Percentiles rank a stretch among this genome's conserved stretches.
Conservation (phyloP, 2,329 filamentous ascomycete species). For the Calonectria pteridis region DNA sequence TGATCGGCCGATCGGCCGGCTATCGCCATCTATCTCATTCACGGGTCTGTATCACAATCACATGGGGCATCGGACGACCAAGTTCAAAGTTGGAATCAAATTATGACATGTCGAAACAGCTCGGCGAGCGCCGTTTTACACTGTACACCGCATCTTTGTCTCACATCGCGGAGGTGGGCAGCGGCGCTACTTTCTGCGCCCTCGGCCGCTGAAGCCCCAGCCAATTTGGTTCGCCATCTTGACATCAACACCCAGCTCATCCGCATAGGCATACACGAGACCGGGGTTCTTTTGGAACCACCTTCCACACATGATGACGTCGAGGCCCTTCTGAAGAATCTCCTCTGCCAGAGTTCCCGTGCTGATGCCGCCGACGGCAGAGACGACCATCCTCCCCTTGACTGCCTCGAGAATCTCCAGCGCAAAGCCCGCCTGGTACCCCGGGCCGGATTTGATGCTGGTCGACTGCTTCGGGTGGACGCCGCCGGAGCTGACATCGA, state of each 20-base stretch:
- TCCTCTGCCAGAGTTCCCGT: conserved; percentile 57
- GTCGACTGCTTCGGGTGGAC: conserved; percentile 62
- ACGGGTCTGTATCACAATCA: not conserved
- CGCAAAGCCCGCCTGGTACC: conserved; percentile 76
- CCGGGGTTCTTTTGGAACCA: conserved; percentile 67
- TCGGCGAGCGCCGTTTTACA: not conserved
- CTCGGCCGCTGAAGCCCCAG: conserved; percentile 6
- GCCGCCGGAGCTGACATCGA: conserved; percentile 77
- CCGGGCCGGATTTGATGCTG: conserved; percentile 63
- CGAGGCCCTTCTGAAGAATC: conserved; percentile 56
- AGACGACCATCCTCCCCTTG: conserved; percentile 66
- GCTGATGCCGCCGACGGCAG: conserved; percentile 47
- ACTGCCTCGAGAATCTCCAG: conserved; percentile 58
- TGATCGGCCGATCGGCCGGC: not conserved
- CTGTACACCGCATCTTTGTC: not conserved
- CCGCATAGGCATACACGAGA: conserved; percentile 62
- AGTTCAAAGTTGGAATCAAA: not conserved
- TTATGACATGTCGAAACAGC: not conserved
- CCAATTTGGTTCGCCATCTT: conserved; percentile 58
- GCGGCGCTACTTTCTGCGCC: conserved; percentile 12
- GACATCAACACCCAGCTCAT: conserved; percentile 60
- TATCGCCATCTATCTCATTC: not conserved
- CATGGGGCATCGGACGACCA: not conserved
- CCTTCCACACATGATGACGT: conserved; percentile 59
- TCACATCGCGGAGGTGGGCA: not conserved